Evolutionary conservation across 306 rosid genomes (phyloP).

Genomic region (Dryas alaskensis): DNA sequence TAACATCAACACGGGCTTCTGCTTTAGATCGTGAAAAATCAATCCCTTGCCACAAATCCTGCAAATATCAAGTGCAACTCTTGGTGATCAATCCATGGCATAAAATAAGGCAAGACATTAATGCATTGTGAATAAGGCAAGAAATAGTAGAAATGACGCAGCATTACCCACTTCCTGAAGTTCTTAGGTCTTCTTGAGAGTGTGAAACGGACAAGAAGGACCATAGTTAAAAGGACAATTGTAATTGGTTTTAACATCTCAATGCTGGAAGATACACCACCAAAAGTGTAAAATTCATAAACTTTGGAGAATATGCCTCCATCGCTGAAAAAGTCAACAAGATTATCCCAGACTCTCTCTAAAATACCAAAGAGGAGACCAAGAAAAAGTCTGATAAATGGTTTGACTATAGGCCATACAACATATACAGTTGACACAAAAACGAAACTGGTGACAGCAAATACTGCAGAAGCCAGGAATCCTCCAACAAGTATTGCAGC

Average conservation of each 20-base stretch:
- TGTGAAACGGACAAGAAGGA: slow-evolving; percentile 92
- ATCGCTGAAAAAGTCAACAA: slow-evolving; percentile 54
- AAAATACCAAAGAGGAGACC: slow-evolving; percentile 53
- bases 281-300: slow-evolving; percentile 59
- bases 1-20: slow-evolving; percentile 98
- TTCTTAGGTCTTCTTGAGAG: slow-evolving; percentile 97
- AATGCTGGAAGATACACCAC: slow-evolving; percentile 72
- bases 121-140: slow-evolving; percentile 5
- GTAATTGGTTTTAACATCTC: slow-evolving; percentile 53
- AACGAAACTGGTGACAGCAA: slow-evolving; percentile 72
- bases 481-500: slow-evolving; percentile 79
- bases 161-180: slow-evolving; percentile 94
- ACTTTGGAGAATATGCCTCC: slow-evolving; percentile 71
- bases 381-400: slow-evolving; percentile 58
- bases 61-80: slow-evolving; percentile 28
- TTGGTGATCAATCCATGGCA: slow-evolving; percentile 29
- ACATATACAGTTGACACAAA: slow-evolving; percentile 57
- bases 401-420: slow-evolving; percentile 76
- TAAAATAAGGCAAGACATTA: slow-evolving; percentile 14
- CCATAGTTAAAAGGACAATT: slow-evolving; percentile 79
- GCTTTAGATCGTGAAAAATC: slow-evolving; percentile 97
- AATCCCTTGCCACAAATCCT: slow-evolving; percentile 99
- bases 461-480: slow-evolving; percentile 78
- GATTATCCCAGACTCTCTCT: slow-evolving; percentile 71
- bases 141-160: slow-evolving; percentile 23